Evolutionary conservation across 2,329 filamentous ascomycete genomes (phyloP).

Genomic region (Calonectria leucothoes): DNA sequence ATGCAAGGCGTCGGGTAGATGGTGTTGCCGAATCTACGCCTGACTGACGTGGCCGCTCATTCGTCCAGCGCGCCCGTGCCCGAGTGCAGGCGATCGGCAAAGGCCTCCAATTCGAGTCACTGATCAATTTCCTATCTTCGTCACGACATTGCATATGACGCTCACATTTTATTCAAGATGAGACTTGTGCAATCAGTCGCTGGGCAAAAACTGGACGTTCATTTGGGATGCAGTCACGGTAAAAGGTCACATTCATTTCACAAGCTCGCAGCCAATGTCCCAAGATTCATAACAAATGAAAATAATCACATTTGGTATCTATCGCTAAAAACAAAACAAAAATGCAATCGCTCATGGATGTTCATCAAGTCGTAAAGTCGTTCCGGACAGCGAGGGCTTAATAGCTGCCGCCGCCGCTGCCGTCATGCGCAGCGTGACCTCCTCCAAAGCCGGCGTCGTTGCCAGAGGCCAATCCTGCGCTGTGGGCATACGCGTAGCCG

Average conservation of each 20-base stretch:
- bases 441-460: background rate
- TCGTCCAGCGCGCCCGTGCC: background rate
- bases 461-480: background rate
- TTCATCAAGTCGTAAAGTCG: background rate
- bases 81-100: background rate
- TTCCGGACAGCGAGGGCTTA: background rate
- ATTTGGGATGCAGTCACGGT: background rate
- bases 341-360: background rate
- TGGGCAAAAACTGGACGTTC: background rate
- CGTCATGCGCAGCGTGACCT: background rate
- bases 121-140: background rate
- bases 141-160: background rate
- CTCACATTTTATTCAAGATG: background rate
- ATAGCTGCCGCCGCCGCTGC: slow-evolving; percentile 1
- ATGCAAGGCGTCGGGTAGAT: background rate
- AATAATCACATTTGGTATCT: background rate
- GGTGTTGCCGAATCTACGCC: background rate
- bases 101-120: background rate
- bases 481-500: background rate
- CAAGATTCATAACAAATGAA: background rate
- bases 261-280: background rate
- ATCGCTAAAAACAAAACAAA: background rate
- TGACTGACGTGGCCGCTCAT: background rate
- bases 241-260: background rate
- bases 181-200: too few species aligned